phyloP scores from a whole-genome alignment of 306 rosid species.

The Glycine tomentella region DNA sequence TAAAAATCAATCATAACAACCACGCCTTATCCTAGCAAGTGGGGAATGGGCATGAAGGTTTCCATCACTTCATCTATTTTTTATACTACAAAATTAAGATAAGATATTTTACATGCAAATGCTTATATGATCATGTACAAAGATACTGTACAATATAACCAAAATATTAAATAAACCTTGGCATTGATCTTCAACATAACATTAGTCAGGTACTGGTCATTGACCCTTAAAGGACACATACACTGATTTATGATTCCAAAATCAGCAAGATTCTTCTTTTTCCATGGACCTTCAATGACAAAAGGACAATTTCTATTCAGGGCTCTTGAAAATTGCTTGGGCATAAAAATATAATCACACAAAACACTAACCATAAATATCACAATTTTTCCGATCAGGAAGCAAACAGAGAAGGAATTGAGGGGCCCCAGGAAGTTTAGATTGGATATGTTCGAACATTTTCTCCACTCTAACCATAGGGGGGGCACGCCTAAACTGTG shows the following conservation, averaged over 20 bases:
- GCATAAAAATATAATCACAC: background rate
- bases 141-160: background rate
- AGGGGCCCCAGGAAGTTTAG: conserved; percentile 92
- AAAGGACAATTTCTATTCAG: conserved; percentile 23
- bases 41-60: background rate
- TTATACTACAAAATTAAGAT: background rate
- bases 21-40: background rate
- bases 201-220: conserved; percentile 82
- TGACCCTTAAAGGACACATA: conserved; percentile 80
- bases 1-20: background rate
- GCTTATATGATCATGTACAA: background rate
- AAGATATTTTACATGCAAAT: background rate
- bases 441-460: conserved; percentile 81
- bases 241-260: conserved; percentile 83
- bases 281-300: conserved; percentile 84
- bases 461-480: conserved; percentile 91
- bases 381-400: conserved; percentile 92
- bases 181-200: conserved; percentile 90
- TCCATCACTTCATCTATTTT: background rate
- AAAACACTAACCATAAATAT: conserved; percentile 74
- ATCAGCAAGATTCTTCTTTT: conserved; percentile 85
- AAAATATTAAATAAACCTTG: conserved; percentile 60
- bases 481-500: conserved; percentile 86
- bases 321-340: background rate
- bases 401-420: conserved; percentile 85